A percentile compares a stretch with the other conserved stretches of the same genome.
Evolutionary conservation across 2,329 filamentous ascomycete genomes (phyloP).

Genomic region (Ascocoryne sarcoides): DNA sequence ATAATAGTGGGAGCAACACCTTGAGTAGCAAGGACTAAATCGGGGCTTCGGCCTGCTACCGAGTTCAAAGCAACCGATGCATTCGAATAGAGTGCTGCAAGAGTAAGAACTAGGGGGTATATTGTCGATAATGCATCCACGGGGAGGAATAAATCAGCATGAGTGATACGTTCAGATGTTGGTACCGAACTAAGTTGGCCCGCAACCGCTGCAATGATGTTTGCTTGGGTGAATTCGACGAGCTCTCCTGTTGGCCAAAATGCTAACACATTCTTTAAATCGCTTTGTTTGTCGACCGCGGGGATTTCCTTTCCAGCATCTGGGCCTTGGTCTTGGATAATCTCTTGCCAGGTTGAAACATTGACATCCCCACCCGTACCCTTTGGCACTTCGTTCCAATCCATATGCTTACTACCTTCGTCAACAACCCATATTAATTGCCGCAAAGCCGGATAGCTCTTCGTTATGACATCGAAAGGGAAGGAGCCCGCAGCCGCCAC

Average conservation of each 20-base stretch:
- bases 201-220: slow-evolving; percentile 80
- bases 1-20: slow-evolving; percentile 75
- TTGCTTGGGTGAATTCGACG: slow-evolving; percentile 72
- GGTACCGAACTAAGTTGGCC: slow-evolving; percentile 71
- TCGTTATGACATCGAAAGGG: slow-evolving; percentile 64
- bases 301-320: slow-evolving; percentile 56
- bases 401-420: slow-evolving; percentile 81
- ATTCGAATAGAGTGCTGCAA: slow-evolving; percentile 78
- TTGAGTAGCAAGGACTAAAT: slow-evolving; percentile 64
- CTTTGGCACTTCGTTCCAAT: slow-evolving; percentile 84
- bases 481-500: slow-evolving; percentile 82
- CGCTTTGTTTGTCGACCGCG: slow-evolving; percentile 43
- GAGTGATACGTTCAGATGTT: slow-evolving; percentile 60
- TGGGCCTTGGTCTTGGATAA: slow-evolving; percentile 61
- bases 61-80: slow-evolving; percentile 82
- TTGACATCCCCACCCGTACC: slow-evolving; percentile 66
- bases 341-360: slow-evolving; percentile 87
- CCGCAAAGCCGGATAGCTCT: slow-evolving; percentile 60
- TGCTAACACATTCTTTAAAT: slow-evolving; percentile 49
- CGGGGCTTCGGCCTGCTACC: slow-evolving; percentile 64
- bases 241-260: slow-evolving; percentile 65
- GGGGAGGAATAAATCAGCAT: slow-evolving; percentile 74
- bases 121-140: slow-evolving; percentile 72
- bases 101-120: slow-evolving; percentile 69
- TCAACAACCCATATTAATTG: slow-evolving; percentile 90